phyloP scores from a whole-genome alignment of 208 protist species.

The Wallacemonas sp. region DNA sequence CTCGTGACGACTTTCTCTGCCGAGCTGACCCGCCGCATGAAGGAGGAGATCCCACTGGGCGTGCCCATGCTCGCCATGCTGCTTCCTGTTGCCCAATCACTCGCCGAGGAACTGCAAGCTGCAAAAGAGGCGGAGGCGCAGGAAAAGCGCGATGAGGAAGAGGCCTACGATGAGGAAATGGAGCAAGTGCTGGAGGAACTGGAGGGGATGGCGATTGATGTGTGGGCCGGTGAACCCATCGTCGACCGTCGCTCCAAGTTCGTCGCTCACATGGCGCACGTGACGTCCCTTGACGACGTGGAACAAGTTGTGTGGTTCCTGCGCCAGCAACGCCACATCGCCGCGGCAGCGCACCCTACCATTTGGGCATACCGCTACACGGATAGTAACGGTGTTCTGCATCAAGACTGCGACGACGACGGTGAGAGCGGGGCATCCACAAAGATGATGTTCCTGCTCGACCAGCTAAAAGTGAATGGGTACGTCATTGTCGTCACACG shows the following conservation, averaged over 20 bases:
- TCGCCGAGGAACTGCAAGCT: constrained; percentile 53
- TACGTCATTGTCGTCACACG: constrained; percentile 93
- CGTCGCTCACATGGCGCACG: constrained; percentile 79
- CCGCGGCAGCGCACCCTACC: constrained; percentile 85
- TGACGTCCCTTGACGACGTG: constrained; percentile 55
- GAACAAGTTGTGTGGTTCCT: constrained; percentile 57
- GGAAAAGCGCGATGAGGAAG: constrained; percentile 19
- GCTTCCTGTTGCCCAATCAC: constrained; percentile 52
- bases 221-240: constrained; percentile 64
- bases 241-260: constrained; percentile 87
- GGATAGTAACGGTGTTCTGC: constrained; percentile 55
- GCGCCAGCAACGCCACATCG: constrained; percentile 59
- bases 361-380: constrained; percentile 94
- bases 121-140: constrained; percentile 28
- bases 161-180: constrained; percentile 27
- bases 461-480: constrained; percentile 78
- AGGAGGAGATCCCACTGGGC: constrained; percentile 60
- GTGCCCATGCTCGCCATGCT: constrained; percentile 61
- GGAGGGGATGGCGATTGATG: constrained; percentile 24
- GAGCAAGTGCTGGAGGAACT: constrained; percentile 21
- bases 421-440: constrained; percentile 88
- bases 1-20: constrained; percentile 40
- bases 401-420: constrained; percentile 93
- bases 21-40: constrained; percentile 41
- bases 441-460: constrained; percentile 87